Conservation (phyloP, 1,284 basidiomycete genomes). For the Pseudozyma sp. region DNA sequence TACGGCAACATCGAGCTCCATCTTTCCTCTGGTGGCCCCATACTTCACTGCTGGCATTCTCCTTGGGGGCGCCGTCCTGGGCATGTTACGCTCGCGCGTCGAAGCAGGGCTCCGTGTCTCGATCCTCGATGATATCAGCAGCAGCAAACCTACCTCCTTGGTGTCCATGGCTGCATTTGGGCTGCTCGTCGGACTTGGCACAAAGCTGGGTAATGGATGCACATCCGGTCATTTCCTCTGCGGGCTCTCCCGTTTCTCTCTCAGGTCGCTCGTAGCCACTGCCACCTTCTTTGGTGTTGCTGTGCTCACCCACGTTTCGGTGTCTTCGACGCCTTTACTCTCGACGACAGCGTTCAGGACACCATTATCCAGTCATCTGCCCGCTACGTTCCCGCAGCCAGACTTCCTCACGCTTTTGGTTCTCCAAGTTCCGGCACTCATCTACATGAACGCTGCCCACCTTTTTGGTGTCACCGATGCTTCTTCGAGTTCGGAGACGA, state of each 20-base stretch:
- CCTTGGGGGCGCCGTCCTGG: constrained; percentile 53
- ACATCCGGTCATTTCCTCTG: constrained; percentile 67
- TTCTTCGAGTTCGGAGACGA: not conserved
- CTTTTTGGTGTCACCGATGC: constrained; percentile 10
- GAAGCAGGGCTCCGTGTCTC: constrained; percentile 43
- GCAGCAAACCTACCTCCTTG: constrained; percentile 1
- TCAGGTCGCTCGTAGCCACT: constrained; percentile 60
- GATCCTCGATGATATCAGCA: constrained; percentile 50
- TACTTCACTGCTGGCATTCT: constrained; percentile 58
- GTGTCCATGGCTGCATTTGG: constrained; percentile 33
- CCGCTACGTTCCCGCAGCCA: constrained; percentile 24
- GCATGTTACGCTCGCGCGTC: constrained; percentile 32
- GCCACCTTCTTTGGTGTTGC: constrained; percentile 64
- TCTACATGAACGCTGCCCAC: constrained; percentile 27
- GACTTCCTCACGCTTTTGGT: constrained; percentile 30
- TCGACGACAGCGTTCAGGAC: not conserved
- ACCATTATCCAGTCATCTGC: constrained; percentile 15
- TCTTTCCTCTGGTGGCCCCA: constrained; percentile 27
- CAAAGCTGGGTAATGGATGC: constrained; percentile 66
- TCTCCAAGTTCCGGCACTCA: constrained; percentile 56
- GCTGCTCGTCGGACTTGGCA: constrained; percentile 60
- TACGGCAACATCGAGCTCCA: constrained; percentile 9
- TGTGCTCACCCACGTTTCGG: constrained; percentile 52
- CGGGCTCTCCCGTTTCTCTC: constrained; percentile 62
- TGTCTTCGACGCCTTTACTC: constrained; percentile 4